Evolutionary conservation across 176 grass and related monocot species (phyloP), one percentile per base, ranked within the genome.

Genomic region (Calamus simplicifolius): DNA sequence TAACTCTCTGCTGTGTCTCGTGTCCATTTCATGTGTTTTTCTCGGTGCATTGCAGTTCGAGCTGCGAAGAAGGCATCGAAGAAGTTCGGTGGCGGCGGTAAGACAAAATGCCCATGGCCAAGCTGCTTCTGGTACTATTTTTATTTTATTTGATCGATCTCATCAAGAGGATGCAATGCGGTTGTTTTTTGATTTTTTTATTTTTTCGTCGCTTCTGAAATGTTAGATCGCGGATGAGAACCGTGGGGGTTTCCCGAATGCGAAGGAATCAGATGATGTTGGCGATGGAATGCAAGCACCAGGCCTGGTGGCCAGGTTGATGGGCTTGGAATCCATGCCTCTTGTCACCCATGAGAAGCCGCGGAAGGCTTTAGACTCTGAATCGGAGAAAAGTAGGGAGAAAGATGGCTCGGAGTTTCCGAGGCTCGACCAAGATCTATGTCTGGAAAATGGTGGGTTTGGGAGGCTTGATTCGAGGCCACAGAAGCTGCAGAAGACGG

Each of bases 241-340:
- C 48, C 75, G 73, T 66, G 74, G 69, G 58, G 62, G 69, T 25
- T 52, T 65, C 7, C 58, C 54, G 54, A 62, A 29, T 16, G 27
- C 29, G 13, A 59, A 57, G 29, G 49, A 76, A 48, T 17, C 23
- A 64, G 49, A 30, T 13, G 54, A 55, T 15, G 4, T 1, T 0
- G 51, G 6, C 21, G 7, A 43, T 23, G 80, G 63, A 55, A 68
- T 38, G 0, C n/a, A 63, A 38, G 27, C 67, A 13, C 82, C 77
- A 0, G 75, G 86, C 17, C 63, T 90, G 28, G 86, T 95, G 28
- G 90, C 86, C 49, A 75, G 67, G 74, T 18, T 95, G 26, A 95
- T 95, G 90, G 90, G 90, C 21, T 80, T 95, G 18, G 88, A 71
- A 51, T 81, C 79, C 10, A 80, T 85, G 79, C 79, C 81, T 16